Evolutionary conservation across 2,329 filamentous ascomycete species (phyloP), one percentile per base, ranked within the genome.

Genomic region (Pseudomassariella vexata): DNA sequence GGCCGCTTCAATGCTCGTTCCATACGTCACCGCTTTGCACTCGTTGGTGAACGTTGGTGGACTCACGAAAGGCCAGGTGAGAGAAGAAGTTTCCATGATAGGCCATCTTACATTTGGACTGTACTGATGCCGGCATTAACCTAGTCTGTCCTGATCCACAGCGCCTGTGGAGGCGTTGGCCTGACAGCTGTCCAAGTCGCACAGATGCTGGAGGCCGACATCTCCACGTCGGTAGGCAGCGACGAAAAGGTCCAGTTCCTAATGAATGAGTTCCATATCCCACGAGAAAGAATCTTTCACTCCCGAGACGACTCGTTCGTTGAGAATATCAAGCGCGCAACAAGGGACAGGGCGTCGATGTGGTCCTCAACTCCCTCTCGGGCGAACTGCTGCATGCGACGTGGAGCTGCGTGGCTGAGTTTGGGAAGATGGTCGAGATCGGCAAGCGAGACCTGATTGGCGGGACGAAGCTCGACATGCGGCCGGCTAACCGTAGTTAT

Each of bases 201-300:
- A 6, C 24, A 22, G 3, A 28, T 26, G 35, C 9, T 31, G 9
- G 37, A 30, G 4, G 30, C 38, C 5, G 34, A 47, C 8, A 38
- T 57, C 3, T 55, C 46, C 28, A 36, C 34, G 5, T 55, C 53
- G 0, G 49, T 50, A 14, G 36, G 44, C 7, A 41, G 41, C 3
- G 14, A 37, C 11, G 46, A 41, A 16, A 55, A 57, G 30, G 39
- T 35, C 7, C 26, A 46, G 5, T 30, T 50, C 5, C 28, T 56
- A 5, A 39, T 39, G 9, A 33, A 42, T 1, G 25, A 32, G 9
- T 50, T 46, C 24, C 37, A 39, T 5, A 47, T 57, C 11, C 44
- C 44, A 1, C 26, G 34, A 16, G 32, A 37, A 5, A 47, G 48
- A 28, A 45, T 45, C 24, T 45, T 45, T 31, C 36, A 37, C 22